Conservation (phyloP, 495 filamentous ascomycete species). For the Hyphodiscus hymeniophilus region DNA sequence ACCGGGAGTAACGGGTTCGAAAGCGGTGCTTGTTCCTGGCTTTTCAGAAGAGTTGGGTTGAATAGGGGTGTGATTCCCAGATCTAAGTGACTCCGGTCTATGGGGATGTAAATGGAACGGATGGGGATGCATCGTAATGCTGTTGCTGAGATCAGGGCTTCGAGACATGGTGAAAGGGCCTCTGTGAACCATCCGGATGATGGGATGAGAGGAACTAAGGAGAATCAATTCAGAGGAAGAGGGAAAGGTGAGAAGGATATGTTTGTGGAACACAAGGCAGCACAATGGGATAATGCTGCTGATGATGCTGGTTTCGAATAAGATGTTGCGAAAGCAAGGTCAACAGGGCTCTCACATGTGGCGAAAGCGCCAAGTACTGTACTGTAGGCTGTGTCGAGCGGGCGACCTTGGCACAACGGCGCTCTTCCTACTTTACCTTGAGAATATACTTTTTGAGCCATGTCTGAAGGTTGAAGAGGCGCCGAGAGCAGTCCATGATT, state of each 20-base stretch:
- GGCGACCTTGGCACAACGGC: too few species aligned
- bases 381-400: too few species aligned
- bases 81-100: constrained; percentile 18
- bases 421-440: too few species aligned
- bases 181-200: neutral
- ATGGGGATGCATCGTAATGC: constrained; percentile 35
- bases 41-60: constrained; percentile 15
- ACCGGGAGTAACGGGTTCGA: constrained; percentile 26
- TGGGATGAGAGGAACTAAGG: too few species aligned
- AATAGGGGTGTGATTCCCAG: constrained; percentile 19
- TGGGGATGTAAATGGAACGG: constrained; percentile 33
- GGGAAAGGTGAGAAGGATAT: neutral
- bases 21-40: constrained; percentile 36
- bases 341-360: too few species aligned
- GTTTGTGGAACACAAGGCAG: too few species aligned
- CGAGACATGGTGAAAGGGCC: constrained; percentile 14
- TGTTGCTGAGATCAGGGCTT: constrained; percentile 30
- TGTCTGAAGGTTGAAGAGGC: too few species aligned
- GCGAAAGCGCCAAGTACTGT: too few species aligned
- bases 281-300: too few species aligned
- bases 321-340: neutral
- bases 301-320: too few species aligned
- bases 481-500: too few species aligned
- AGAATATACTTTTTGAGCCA: too few species aligned
- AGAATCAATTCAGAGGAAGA: neutral